Base-by-base conservation (phyloP, 441 rosid genomes). In the Erodium moschatum region DNA sequence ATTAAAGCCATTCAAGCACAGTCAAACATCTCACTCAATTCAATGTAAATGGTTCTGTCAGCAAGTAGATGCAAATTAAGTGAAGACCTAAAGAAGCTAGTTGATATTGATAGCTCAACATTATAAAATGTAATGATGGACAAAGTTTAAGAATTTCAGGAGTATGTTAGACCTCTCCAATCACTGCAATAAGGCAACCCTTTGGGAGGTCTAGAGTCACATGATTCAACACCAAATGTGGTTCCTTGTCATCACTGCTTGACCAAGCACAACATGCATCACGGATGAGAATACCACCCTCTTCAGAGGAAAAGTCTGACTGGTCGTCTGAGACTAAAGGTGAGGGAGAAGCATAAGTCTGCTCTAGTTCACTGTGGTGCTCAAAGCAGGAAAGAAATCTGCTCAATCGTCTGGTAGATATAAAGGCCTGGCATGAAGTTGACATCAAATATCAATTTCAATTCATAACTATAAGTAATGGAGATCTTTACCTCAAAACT, bases 261-360 rank as follows among this genome's bases (percentile, higher is more conserved):
- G 93, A 88, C 97, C 96, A 94, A 75, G 72, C 62, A 80, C 85
- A 87, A 74, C 85, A 88, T 71, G 89, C 88, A 81, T 88, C 83
- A 27, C 77, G 70, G 76, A 91, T 78, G 67, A 73, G 74, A 61
- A 87, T 78, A 72, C 85, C 84, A 77, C 75, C 74, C 66, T 83
- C 84, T 76, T 83, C 80, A 74, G 84, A 67, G 52, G 60, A 42
- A 60, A 74, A 69, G 72, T 75, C 69, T 42, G 82, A 73, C 61
- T 61, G 80, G 73, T 73, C 74, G 69, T 69, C 75, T 52, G 77
- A 74, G 66, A 66, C 73, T 70, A 19, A 62, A 65, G 75, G 33
- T 48, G 75, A 64, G 63, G 74, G 72, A 70, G 74, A 74, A 73
- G 24, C 68, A 61, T 60, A 60, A 20, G 68, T 68, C 38, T 64